Evolutionary conservation across 2,329 filamentous ascomycete species (phyloP), one percentile per base, ranked within the genome.

Genomic region (Penicillium sp.): DNA sequence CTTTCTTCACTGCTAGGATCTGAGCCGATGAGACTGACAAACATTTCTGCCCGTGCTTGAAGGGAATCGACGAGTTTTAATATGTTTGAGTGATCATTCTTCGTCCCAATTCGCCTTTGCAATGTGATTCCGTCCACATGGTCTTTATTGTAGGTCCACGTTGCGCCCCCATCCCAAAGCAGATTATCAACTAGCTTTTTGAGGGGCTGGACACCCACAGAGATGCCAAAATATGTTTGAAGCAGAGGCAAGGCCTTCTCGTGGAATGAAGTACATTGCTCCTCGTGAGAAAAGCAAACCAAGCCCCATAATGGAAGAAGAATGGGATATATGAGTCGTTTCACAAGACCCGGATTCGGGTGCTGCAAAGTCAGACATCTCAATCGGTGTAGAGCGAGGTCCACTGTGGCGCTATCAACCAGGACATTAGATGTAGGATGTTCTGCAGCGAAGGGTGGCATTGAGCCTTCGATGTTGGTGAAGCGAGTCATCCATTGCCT

Each of bases 291-390:
- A 51, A 70, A 73, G 50, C 70, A 76, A 27, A 65, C 60, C 23
- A 77, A 47, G 6, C 74, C 73, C 75, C 75, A 77, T 3, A 77
- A 64, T 5, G 74, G 72, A 19, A 76, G 63, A 32, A 77, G 61
- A 23, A 75, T 66, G 4, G 74, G 74, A 39, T 68, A 67, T 3
- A 77, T 60, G 7, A 76, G 59, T 45, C 75, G 69, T 53, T 74
- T 76, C 16, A 76, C 71, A 14, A 77, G 67, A 4, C 70, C 69
- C 14, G 75, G 75, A 50, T 76, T 76, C 14, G 75, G 74, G 58
- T 76, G 75, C 32, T 74, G 71, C 23, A 74, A 55, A 7, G 69
- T 63, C n/a, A 77, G 56, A 7, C 60, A 67, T 32, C 60, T 61
- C n/a, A 77, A 46, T 43, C 75, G 70, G 29, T 71, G 55, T 16